phyloP scores from a whole-genome alignment of 805 yeast genomes.

The Nakazawaea ernobii region DNA sequence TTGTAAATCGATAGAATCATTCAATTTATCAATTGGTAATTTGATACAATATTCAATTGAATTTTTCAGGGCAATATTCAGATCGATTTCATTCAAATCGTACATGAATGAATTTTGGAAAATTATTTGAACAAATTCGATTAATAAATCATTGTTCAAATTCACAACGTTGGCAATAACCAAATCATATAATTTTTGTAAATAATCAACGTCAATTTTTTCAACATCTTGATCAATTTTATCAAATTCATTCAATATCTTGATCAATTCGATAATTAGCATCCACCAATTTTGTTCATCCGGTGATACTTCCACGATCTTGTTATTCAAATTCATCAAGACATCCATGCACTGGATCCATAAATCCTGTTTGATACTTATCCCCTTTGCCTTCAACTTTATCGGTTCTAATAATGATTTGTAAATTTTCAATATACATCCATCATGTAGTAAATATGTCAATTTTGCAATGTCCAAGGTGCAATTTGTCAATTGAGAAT shows the following conservation, averaged over 20 bases:
- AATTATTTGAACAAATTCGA: constrained; percentile 39
- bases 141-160: constrained; percentile 27
- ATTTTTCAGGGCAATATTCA: neutral
- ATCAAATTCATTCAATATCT: constrained; percentile 32
- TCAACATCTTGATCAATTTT: constrained; percentile 31
- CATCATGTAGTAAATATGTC: constrained; percentile 34
- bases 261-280: constrained; percentile 34
- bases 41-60: constrained; percentile 3
- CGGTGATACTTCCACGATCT: constrained; percentile 21
- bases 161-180: constrained; percentile 34
- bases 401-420: constrained; percentile 49
- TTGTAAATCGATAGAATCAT: neutral
- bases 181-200: constrained; percentile 31
- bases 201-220: constrained; percentile 38
- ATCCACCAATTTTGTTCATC: constrained; percentile 28
- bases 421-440: constrained; percentile 38
- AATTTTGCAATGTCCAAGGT: constrained; percentile 26
- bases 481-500: constrained; percentile 24
- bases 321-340: constrained; percentile 29
- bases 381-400: constrained; percentile 34
- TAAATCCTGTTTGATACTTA: constrained; percentile 27
- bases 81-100: constrained; percentile 52
- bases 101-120: constrained; percentile 58
- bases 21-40: constrained; percentile 7
- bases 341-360: constrained; percentile 51